Conservation (phyloP, 768 basidiomycete species). For the Lactarius deliciosus region DNA sequence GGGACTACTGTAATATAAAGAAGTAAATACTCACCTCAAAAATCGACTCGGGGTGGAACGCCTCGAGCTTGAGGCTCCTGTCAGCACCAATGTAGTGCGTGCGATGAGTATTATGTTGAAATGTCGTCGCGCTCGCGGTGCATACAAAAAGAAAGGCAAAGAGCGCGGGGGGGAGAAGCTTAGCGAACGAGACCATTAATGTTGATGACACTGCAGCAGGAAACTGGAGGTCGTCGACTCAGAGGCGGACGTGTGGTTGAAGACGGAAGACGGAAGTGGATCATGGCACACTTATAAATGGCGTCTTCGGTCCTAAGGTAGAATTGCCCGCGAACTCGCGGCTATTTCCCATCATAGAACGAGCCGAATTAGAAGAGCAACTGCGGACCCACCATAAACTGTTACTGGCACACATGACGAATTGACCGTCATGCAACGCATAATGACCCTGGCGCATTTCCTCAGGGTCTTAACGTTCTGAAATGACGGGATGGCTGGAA, state of each 20-base stretch:
- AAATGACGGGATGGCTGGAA: too few relatives aligned
- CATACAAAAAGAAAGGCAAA: slow-evolving; percentile 32
- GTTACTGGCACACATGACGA: too few relatives aligned
- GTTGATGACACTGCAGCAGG: not conserved
- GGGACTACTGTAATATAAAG: not conserved
- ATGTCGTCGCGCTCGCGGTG: slow-evolving; percentile 24
- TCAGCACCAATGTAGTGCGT: slow-evolving; percentile 29
- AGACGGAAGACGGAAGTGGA: not conserved
- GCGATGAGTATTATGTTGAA: slow-evolving; percentile 32
- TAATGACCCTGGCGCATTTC: too few relatives aligned
- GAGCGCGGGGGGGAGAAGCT: slow-evolving; percentile 30
- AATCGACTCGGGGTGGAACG: slow-evolving; percentile 35
- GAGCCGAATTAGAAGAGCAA: too few relatives aligned
- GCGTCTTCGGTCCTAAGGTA: too few relatives aligned
- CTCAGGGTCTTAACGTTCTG: too few relatives aligned
- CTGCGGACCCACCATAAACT: too few relatives aligned
- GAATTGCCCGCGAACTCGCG: too few relatives aligned
- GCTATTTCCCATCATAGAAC: too few relatives aligned
- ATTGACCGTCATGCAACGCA: too few relatives aligned
- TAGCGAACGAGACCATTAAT: slow-evolving; percentile 27
- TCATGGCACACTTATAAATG: not conserved
- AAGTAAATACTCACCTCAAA: slow-evolving; percentile 30
- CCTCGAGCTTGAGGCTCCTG: slow-evolving; percentile 27
- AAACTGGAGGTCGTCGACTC: not conserved
- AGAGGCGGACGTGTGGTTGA: not conserved